Conservation (phyloP, 768 basidiomycete species). For the Boletus rex-veris region DNA sequence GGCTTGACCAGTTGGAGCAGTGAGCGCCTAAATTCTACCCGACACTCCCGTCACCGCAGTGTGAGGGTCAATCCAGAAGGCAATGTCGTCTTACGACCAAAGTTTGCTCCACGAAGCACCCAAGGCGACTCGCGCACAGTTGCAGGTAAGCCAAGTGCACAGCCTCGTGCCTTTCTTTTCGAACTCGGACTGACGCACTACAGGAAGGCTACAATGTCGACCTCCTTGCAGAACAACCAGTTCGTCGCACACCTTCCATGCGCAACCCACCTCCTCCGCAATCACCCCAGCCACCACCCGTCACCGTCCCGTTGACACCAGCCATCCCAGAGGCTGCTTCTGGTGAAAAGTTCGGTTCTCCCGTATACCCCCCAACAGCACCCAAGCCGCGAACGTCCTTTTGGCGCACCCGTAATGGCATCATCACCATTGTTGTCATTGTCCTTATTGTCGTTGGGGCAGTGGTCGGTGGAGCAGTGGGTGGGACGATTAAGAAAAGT, state of each 20-base stretch:
- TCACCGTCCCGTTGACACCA: conserved; percentile 8
- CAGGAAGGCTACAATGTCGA: conserved; percentile 57
- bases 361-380: neutral
- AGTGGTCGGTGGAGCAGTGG: conserved; percentile 57
- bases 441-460: conserved; percentile 46
- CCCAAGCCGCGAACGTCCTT: conserved; percentile 34
- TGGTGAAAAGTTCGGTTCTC: conserved; percentile 9
- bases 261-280: conserved; percentile 16
- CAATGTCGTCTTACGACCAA: conserved; percentile 39
- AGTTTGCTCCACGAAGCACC: conserved; percentile 39
- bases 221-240: conserved; percentile 31
- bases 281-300: conserved; percentile 11
- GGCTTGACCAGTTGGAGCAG: neutral
- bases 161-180: conserved; percentile 8
- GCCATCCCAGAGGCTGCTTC: conserved; percentile 9
- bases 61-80: neutral
- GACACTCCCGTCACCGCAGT: neutral
- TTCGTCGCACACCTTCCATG: conserved; percentile 21
- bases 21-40: conserved; percentile 20
- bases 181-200: neutral
- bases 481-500: conserved; percentile 40
- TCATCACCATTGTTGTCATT: conserved; percentile 36
- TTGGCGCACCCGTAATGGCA: conserved; percentile 47
- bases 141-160: conserved; percentile 38
- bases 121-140: conserved; percentile 39